A percentile compares a stretch with the other conserved stretches of the same genome.
Evolutionary conservation across 2,329 filamentous ascomycete genomes (phyloP).

Genomic region (Diplocarpon rosae): DNA sequence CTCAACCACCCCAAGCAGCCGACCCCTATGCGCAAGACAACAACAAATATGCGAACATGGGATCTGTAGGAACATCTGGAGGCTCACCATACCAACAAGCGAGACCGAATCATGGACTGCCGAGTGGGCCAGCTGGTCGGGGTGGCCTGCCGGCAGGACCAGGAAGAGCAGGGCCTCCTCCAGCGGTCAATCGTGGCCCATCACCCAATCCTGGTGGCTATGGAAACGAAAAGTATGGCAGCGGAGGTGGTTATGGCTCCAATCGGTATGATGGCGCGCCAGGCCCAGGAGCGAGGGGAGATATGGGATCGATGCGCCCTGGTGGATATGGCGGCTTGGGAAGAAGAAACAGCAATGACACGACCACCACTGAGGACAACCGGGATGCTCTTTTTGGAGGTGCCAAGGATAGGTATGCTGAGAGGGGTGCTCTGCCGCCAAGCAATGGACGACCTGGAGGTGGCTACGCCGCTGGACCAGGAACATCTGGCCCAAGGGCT

Average conservation of each 20-base stretch:
- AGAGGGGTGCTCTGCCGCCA: constrained; percentile 16
- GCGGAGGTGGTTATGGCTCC: constrained; percentile 38
- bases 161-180: constrained; percentile 23
- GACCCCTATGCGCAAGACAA: constrained; percentile 49
- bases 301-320: constrained; percentile 32
- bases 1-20: constrained; percentile 27
- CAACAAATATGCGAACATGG: constrained; percentile 44
- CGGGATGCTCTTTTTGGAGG: constrained; percentile 50
- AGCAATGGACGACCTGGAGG: constrained; percentile 18
- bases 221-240: constrained; percentile 42
- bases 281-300: constrained; percentile 24
- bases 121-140: constrained; percentile 16
- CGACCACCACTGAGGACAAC: constrained; percentile 36
- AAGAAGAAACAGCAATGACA: constrained; percentile 32
- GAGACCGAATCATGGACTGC: constrained; percentile 22
- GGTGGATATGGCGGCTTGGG: constrained; percentile 53
- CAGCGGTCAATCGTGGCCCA: constrained; percentile 14
- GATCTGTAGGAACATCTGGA: constrained; percentile 23
- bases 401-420: constrained; percentile 27
- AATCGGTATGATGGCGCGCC: constrained; percentile 46
- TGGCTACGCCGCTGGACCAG: constrained; percentile 21
- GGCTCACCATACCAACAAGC: constrained; percentile 19
- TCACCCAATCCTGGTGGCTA: constrained; percentile 35
- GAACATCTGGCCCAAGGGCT: constrained; percentile 12
- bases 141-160: too few relatives aligned